phyloP scores from a whole-genome alignment of 768 basidiomycete genomes.

The Rhizopogon vesiculosus region DNA sequence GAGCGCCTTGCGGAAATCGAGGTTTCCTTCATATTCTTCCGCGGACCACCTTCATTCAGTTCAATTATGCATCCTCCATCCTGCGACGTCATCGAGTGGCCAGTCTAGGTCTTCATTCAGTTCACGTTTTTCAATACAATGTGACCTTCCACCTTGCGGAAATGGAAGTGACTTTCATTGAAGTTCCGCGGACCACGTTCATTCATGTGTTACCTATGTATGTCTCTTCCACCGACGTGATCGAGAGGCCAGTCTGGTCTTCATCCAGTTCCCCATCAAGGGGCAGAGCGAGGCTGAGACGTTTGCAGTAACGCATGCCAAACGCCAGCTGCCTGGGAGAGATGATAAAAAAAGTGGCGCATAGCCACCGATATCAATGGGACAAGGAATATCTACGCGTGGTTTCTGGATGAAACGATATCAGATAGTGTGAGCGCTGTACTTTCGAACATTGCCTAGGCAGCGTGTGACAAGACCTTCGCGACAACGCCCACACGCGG shows the following conservation, averaged over 20 bases:
- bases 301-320: background rate
- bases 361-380: background rate
- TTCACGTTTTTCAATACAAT: background rate
- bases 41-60: background rate
- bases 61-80: background rate
- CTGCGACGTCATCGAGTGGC: background rate
- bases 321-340: background rate
- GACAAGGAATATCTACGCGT: background rate
- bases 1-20: background rate
- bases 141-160: background rate
- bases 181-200: background rate
- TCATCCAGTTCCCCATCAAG: background rate
- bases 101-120: background rate
- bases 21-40: background rate
- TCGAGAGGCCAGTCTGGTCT: background rate
- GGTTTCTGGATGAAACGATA: too few species aligned
- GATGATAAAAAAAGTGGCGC: background rate
- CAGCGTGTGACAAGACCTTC: background rate
- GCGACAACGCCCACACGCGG: background rate
- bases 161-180: background rate
- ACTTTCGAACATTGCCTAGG: background rate
- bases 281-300: background rate
- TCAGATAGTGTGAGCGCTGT: too few species aligned
- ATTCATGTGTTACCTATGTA: background rate
- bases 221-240: background rate